Evolutionary conservation across 192 early-diverging fungal genomes (phyloP), one percentile per base, ranked within the genome.

Genomic region (Mortierella hygrophila): DNA sequence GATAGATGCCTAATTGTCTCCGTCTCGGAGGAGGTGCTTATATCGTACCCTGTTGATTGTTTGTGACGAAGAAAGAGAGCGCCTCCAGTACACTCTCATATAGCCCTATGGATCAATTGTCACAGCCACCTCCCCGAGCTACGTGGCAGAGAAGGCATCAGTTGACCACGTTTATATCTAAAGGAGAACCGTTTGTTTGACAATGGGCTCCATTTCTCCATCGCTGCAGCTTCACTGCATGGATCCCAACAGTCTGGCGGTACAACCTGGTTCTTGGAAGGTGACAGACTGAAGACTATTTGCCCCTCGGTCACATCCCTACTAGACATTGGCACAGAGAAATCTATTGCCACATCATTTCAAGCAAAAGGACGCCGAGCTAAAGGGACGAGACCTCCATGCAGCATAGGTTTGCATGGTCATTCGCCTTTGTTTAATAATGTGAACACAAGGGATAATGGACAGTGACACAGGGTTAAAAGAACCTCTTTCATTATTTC

Each of bases 111-210:
- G n/a, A n/a, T n/a, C n/a, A n/a, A n/a, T n/a, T n/a, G n/a, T n/a
- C n/a, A n/a, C n/a, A n/a, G n/a, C n/a, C n/a, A n/a, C n/a, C n/a
- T n/a, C n/a, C n/a, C n/a, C n/a, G n/a, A n/a, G n/a, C n/a, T n/a
- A n/a, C n/a, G n/a, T n/a, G n/a, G n/a, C n/a, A n/a, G n/a, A n/a
- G n/a, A n/a, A n/a, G n/a, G n/a, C n/a, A n/a, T n/a, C n/a, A n/a
- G n/a, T 77, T 77, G 29, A 77, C 75, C 75, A 77, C 41, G 75
- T 29, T 55, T 77, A 77, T 2, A 77, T 68, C 75, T 77, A 77
- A 77, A 77, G 75, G 75, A 77, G 75, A 77, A 32, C 75, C 65
- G 65, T 69, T 69, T 69, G 54, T 47, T 77, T 57, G 38, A 75
- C 74, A 75, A 75, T 60, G 55, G 65, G 57, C 55, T 75, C 54